Base-by-base conservation (phyloP, 495 filamentous ascomycete species). In the Stereocaulon alpinum region DNA sequence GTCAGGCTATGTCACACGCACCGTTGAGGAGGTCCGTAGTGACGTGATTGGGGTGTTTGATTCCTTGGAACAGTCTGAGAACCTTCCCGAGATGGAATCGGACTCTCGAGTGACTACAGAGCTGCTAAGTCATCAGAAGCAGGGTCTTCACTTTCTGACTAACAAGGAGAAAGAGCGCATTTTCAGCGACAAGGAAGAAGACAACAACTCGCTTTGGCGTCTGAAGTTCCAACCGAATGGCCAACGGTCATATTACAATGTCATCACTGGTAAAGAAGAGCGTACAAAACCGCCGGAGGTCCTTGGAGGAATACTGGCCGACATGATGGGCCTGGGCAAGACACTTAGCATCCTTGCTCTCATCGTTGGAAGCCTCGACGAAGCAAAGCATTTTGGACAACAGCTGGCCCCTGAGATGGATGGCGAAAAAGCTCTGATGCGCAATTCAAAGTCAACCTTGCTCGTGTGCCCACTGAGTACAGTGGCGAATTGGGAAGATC, bases 251-350 rank as follows among this genome's bases (percentile, higher is more conserved):
- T 96, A 86, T 63, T 80, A 84, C 61, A 87, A 98, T 62, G 82
- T 96, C 30, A 89, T 98, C 65, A 96, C 88, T 48, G 86, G 84
- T 5, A 76, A 84, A 10, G 74, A 83, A 29, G 70, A 82, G 58
- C 71, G 74, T 17, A 61, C 80, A n/a, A 80, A 81, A 63, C 92
- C 93, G 0, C 74, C 80, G 0, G 82, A 90, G 59, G 78, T 82
- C 0, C 74, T 85, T 1, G 93, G 93, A 10, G 93, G 93, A n/a
- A 86, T 98, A 34, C 74, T 98, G 22, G 93, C 93, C 7, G 93
- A 98, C 68, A 90, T 95, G 86, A 98, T 98, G 93, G 93, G 93
- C 41, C 73, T 98, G 17, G 93, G 93, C 6, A 98, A 98, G 69
- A 96, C 93, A 0, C 72, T 98, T 49, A 95, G 87, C 67, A 86